phyloP scores from a whole-genome alignment of 1,284 basidiomycete species.

The Tausonia pullulans region DNA sequence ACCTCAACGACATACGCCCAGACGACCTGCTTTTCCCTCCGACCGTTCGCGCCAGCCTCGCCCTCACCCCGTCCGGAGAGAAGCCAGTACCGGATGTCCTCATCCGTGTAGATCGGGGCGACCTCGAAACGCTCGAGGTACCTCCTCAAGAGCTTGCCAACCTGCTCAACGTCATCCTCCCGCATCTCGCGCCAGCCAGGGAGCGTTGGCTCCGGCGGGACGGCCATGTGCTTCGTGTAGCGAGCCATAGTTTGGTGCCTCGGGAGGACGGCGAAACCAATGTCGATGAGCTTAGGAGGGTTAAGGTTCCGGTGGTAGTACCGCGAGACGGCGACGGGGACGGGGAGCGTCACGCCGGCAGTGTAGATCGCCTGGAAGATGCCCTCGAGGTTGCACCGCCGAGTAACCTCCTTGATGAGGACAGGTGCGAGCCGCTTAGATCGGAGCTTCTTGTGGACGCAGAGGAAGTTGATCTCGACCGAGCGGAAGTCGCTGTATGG shows the following conservation, averaged over 20 bases:
- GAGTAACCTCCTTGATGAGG: constrained; percentile 95
- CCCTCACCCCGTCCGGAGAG: constrained; percentile 69
- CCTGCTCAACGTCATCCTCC: constrained; percentile 59
- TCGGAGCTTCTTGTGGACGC: constrained; percentile 94
- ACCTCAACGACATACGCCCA: constrained; percentile 98
- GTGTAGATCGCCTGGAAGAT: constrained; percentile 98
- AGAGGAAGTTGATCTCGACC: constrained; percentile 95
- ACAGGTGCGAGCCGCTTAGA: constrained; percentile 93
- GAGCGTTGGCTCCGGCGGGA: constrained; percentile 41
- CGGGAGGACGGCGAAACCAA: constrained; percentile 79
- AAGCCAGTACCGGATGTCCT: constrained; percentile 80
- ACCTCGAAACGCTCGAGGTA: constrained; percentile 85
- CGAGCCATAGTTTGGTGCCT: constrained; percentile 74
- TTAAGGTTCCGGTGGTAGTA: constrained; percentile 93
- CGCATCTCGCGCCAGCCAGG: constrained; percentile 82
- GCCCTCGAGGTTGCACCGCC: constrained; percentile 77
- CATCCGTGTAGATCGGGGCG: constrained; percentile 61
- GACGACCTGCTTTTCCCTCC: constrained; percentile 69
- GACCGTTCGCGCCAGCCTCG: constrained; percentile 40
- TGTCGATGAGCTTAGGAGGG: constrained; percentile 80
- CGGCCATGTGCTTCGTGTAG: constrained; percentile 62
- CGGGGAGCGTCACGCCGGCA: constrained; percentile 78
- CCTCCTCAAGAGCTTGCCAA: constrained; percentile 59
- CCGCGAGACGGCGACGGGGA: constrained; percentile 71
- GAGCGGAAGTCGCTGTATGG: constrained; percentile 50